Evolutionary conservation across 2,329 filamentous ascomycete genomes (phyloP).

Genomic region (Davidsoniella virescens): DNA sequence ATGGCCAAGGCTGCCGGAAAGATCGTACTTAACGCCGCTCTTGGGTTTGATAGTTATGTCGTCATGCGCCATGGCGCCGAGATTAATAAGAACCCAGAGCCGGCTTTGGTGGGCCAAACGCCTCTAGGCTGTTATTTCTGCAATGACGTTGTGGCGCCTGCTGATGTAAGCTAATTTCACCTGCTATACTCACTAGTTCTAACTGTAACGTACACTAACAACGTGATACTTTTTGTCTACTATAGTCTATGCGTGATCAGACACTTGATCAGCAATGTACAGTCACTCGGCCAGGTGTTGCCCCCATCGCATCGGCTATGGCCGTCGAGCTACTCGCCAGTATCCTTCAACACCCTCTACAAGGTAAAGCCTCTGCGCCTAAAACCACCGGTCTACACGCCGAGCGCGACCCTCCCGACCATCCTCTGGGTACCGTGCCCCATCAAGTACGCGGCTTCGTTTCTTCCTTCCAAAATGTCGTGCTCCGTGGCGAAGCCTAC

Average conservation of each 20-base stretch:
- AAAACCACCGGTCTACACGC: constrained; percentile 29
- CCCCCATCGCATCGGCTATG: constrained; percentile 78
- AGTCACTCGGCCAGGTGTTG: constrained; percentile 83
- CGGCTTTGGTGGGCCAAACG: constrained; percentile 44
- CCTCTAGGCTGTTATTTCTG: constrained; percentile 94
- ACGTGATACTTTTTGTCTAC: too few species aligned
- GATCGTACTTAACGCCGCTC: constrained; percentile 88
- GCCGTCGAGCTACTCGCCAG: constrained; percentile 82
- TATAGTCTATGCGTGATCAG: constrained; percentile 76
- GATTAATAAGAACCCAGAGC: constrained; percentile 28
- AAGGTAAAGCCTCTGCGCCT: constrained; percentile 41
- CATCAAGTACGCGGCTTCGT: constrained; percentile 71
- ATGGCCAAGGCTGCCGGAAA: constrained; percentile 90
- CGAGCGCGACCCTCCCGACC: constrained; percentile 38
- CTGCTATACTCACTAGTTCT: constrained; percentile 3
- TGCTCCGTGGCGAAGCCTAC: constrained; percentile 59
- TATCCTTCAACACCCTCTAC: constrained; percentile 69
- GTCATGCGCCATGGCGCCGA: constrained; percentile 87
- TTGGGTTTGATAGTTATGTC: constrained; percentile 93
- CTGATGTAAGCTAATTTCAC: constrained; percentile 52
- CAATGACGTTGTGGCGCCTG: constrained; percentile 89
- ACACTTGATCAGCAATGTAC: constrained; percentile 97
- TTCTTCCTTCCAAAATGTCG: constrained; percentile 55
- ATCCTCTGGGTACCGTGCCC: constrained; percentile 54
- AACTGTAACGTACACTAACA: constrained; percentile 15